phyloP scores from a whole-genome alignment of 2,329 filamentous ascomycete species.

The Didymella sp. region DNA sequence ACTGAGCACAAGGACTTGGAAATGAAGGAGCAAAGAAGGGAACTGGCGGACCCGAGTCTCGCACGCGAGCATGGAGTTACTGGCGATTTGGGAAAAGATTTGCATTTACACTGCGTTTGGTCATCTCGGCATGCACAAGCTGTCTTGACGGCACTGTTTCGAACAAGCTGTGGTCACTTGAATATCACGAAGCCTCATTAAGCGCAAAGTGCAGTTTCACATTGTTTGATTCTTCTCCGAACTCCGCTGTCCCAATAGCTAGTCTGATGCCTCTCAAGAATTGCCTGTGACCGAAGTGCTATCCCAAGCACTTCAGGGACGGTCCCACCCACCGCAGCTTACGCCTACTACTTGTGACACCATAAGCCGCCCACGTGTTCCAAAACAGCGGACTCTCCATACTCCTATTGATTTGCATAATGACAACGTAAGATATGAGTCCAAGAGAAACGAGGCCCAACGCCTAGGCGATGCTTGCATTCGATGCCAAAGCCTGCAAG shows the following conservation, averaged over 20 bases:
- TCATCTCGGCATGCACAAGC: neutral
- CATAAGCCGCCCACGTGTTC: slow-evolving; percentile 5
- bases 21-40: neutral
- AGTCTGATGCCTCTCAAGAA: slow-evolving; percentile 3
- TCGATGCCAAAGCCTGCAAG: slow-evolving; percentile 19
- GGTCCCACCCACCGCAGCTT: slow-evolving; percentile 1
- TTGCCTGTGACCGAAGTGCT: neutral
- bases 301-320: neutral
- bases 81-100: slow-evolving; percentile 3
- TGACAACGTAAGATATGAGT: slow-evolving; percentile 5
- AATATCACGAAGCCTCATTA: neutral
- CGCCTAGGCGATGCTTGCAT: slow-evolving; percentile 29
- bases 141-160: neutral
- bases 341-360: slow-evolving; percentile 1
- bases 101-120: neutral
- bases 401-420: slow-evolving; percentile 8
- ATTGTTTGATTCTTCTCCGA: slow-evolving; percentile 12
- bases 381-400: neutral
- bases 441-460: slow-evolving; percentile 15
- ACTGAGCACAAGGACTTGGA: neutral
- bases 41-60: neutral
- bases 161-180: neutral
- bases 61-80: slow-evolving; percentile 15
- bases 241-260: slow-evolving; percentile 11
- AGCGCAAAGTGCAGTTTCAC: slow-evolving; percentile 10